phyloP scores from a whole-genome alignment of 1,284 basidiomycete genomes.

The Naganishia liquefaciens region DNA sequence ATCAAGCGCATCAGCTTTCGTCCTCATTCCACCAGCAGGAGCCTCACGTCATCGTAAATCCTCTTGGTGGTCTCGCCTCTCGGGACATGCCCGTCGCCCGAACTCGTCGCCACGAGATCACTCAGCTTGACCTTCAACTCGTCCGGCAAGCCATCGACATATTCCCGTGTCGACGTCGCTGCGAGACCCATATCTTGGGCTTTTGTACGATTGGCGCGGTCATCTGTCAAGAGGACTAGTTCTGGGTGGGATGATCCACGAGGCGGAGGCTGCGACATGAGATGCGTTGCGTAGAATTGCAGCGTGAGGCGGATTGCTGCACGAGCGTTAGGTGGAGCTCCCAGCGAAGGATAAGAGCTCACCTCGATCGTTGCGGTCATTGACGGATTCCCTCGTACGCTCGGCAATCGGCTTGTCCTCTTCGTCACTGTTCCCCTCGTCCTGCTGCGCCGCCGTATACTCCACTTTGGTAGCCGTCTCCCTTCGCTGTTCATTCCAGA shows the following conservation, averaged over 20 bases:
- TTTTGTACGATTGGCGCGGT: conserved; percentile 77
- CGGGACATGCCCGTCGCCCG: conserved; percentile 60
- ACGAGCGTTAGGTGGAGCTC: neutral
- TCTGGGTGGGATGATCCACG: conserved; percentile 56
- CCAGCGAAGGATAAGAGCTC: conserved; percentile 33
- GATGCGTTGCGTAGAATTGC: conserved; percentile 78
- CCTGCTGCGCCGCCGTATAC: conserved; percentile 19
- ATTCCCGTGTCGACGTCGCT: conserved; percentile 68
- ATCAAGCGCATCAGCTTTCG: conserved; percentile 8
- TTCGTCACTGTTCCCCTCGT: conserved; percentile 34
- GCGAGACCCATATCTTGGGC: conserved; percentile 70
- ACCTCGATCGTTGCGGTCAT: conserved; percentile 92
- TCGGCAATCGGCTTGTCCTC: conserved; percentile 35
- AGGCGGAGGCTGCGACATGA: conserved; percentile 61
- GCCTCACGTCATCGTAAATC: conserved; percentile 73
- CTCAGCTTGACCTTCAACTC: conserved; percentile 62
- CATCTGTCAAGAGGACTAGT: conserved; percentile 83
- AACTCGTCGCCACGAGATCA: conserved; percentile 72
- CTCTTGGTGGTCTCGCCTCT: conserved; percentile 57
- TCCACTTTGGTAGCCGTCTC: conserved; percentile 47
- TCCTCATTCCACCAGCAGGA: neutral
- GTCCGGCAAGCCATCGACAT: conserved; percentile 71
- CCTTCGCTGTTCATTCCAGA: conserved; percentile 88
- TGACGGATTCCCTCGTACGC: conserved; percentile 65
- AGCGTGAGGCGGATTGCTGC: conserved; percentile 80